Base-by-base conservation (phyloP, 2,329 filamentous ascomycete genomes). In the Trichophyton rubrum region DNA sequence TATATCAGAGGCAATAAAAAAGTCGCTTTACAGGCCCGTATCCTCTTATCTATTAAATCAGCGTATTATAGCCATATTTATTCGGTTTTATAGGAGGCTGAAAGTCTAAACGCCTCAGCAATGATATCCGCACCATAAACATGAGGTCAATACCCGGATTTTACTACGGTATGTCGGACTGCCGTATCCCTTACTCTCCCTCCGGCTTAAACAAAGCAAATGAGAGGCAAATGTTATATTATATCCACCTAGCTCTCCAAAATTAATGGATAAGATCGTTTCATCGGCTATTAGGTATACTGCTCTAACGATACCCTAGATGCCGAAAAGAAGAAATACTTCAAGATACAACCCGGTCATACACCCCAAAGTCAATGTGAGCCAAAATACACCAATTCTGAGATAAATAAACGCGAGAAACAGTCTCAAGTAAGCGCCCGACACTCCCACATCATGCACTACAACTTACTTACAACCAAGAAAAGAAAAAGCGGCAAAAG, bases 271-370 rank as follows among this genome's bases (percentile, higher is more conserved):
- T 13, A 38, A 13, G 9, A 1, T 3, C 3, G 33, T 38, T 38
- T 38, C 1, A 11, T 38, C 33, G 11, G 7, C 33, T 11, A 13
- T 38, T 13, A 33, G 38, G 13, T 20, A 24, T n/a, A 13, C 63
- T 41, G n/a, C 22, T 24, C 55, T 57, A 20, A 57, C 40, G n/a
- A 24, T 22, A 30, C 17, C 6, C 24, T 24, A 76, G 74, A 76
- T 61, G 65, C 71, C 11, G 78, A 78, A 49, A 87, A 83, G 70
- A 79, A 79, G 41, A 85, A 82, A 64, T 89, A 88, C 67, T 89
- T 88, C 72, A 85, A 83, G 66, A 80, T 88, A 57, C 82, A 86
- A 68, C 66, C 73, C 24, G 76, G 73, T 59, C 74, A 78, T 63
- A 77, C 77, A 15, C 82, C 82, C 0, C 78, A 82, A 0, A 64